These are phyloP conservation scores for Xylaria nigripes DNA, from an alignment of 495 filamentous ascomycete species.

Conservation along the genomic window DNA sequence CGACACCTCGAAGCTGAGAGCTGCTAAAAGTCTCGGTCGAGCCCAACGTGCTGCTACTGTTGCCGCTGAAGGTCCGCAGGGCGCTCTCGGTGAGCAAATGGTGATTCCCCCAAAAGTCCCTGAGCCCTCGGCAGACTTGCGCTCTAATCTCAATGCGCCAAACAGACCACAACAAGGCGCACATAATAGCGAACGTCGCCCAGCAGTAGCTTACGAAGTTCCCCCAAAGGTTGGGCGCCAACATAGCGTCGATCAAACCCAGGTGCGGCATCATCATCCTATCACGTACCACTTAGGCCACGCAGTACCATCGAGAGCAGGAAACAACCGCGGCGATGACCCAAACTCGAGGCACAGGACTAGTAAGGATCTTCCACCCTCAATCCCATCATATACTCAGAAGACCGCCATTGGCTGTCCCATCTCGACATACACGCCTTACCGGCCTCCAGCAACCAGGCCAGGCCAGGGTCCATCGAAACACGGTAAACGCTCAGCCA, in stretches of 20 bases:
- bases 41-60: not conserved
- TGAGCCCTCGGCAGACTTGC: not conserved
- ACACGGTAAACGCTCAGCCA: not conserved
- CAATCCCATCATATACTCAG: slow-evolving; percentile 8
- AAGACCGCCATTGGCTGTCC: not conserved
- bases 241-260: not conserved
- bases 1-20: not conserved
- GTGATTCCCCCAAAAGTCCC: too few species aligned
- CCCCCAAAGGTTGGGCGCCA: not conserved
- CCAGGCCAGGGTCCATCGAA: too few species aligned
- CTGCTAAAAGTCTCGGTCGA: not conserved
- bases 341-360: not conserved
- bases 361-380: not conserved
- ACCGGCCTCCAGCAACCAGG: not conserved
- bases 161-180: not conserved
- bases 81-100: not conserved
- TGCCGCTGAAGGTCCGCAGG: not conserved
- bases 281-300: not conserved
- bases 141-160: not conserved
- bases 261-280: not conserved
- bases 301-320: not conserved
- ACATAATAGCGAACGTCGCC: not conserved
- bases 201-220: not conserved
- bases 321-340: not conserved
- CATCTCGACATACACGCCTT: not conserved